phyloP scores from a whole-genome alignment of 2,329 filamentous ascomycete species.

The Alternaria brassicae region DNA sequence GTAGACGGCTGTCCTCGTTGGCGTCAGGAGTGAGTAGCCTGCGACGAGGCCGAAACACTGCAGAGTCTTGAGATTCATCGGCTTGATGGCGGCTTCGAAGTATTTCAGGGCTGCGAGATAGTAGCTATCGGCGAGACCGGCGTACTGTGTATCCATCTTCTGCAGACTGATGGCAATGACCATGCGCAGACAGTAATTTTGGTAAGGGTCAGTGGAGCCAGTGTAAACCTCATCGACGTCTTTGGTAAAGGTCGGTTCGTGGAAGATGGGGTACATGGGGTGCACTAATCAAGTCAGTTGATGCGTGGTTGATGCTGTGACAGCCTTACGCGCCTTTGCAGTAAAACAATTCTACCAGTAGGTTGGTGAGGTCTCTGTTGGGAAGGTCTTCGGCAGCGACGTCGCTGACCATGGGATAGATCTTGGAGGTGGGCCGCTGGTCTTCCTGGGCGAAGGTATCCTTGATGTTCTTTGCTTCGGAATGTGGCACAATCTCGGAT shows the following conservation, averaged over 20 bases:
- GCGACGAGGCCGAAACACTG: slow-evolving; percentile 89
- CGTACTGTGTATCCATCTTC: slow-evolving; percentile 86
- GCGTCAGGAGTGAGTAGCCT: slow-evolving; percentile 90
- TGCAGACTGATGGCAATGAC: slow-evolving; percentile 95
- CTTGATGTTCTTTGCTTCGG: slow-evolving; percentile 70
- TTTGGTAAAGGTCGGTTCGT: slow-evolving; percentile 78
- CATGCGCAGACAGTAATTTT: slow-evolving; percentile 88
- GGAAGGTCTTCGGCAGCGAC: slow-evolving; percentile 80
- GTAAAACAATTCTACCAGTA: slow-evolving; percentile 83
- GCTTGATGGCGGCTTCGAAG: slow-evolving; percentile 80
- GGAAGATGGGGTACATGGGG: slow-evolving; percentile 84
- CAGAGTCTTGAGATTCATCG: slow-evolving; percentile 88
- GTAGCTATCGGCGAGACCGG: slow-evolving; percentile 93
- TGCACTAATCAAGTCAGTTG: slow-evolving; percentile 67
- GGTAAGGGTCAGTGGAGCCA: slow-evolving; percentile 77
- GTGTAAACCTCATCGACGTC: slow-evolving; percentile 83
- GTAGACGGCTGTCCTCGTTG: slow-evolving; percentile 89
- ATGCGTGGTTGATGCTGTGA: not conserved
- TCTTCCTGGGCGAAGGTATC: slow-evolving; percentile 72
- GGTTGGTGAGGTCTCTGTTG: slow-evolving; percentile 74
- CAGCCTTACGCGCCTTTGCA: slow-evolving; percentile 69
- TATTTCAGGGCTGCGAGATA: slow-evolving; percentile 87
- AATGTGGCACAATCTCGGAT: slow-evolving; percentile 86
- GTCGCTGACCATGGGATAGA: slow-evolving; percentile 89
- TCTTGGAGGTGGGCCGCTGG: slow-evolving; percentile 73